Percentiles rank a stretch among this genome's conserved stretches.
phyloP scores from a whole-genome alignment of 257 asterid genomes.

The Solanum okadae region DNA sequence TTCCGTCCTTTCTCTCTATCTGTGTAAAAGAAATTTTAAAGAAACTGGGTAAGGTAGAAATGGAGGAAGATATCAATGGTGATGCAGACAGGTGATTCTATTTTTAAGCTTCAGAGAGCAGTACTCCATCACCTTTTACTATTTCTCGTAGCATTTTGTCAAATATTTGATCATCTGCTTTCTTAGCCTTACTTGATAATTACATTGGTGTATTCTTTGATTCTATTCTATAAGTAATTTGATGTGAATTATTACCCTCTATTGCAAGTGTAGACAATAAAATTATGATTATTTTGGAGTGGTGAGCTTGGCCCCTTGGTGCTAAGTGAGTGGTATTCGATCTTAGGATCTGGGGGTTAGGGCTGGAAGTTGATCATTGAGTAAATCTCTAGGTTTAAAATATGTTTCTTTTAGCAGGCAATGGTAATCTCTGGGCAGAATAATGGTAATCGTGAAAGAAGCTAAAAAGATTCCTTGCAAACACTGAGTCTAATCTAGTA shows the following conservation, averaged over 20 bases:
- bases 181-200: not conserved
- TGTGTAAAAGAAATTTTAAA: not conserved
- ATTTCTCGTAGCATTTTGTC: not conserved
- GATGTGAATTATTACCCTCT: not conserved
- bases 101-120: not conserved
- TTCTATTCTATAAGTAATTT: not conserved
- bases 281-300: not conserved
- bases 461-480: not conserved
- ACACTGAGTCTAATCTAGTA: not conserved
- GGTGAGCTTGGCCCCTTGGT: not conserved
- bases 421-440: not conserved
- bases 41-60: not conserved
- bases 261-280: not conserved
- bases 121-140: not conserved
- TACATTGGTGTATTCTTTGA: not conserved
- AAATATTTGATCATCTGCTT: not conserved
- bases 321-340: not conserved
- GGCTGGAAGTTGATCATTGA: not conserved
- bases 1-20: not conserved
- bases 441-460: not conserved
- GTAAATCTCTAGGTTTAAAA: not conserved
- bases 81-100: not conserved
- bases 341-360: not conserved
- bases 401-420: not conserved
- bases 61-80: not conserved